Conservation (phyloP, 306 rosid species). For the Luffa aegyptiaca region DNA sequence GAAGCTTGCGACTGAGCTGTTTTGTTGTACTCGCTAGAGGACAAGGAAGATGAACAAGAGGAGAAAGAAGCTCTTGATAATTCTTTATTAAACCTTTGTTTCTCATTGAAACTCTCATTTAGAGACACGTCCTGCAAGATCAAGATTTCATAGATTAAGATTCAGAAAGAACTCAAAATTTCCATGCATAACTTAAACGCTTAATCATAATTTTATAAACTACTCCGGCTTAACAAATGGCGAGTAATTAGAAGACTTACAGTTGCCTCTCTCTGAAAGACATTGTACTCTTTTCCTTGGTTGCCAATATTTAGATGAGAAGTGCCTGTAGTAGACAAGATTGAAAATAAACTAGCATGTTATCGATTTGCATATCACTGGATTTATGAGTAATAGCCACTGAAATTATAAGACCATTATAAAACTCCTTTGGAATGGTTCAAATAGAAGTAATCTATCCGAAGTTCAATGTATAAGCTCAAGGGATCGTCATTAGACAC, state of each 20-base stretch:
- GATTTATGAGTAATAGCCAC: not conserved
- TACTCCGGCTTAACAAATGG: not conserved
- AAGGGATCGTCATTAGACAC: not conserved
- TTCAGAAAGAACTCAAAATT: not conserved
- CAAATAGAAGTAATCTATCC: not conserved
- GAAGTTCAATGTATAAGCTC: not conserved
- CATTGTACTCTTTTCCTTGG: slow-evolving; percentile 40
- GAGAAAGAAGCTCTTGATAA: slow-evolving; percentile 84
- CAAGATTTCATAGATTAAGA: not conserved
- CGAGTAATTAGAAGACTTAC: slow-evolving; percentile 26
- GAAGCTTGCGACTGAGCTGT: slow-evolving; percentile 49
- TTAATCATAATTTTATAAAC: not conserved
- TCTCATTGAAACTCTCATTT: slow-evolving; percentile 45
- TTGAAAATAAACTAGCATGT: not conserved
- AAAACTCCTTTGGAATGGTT: not conserved
- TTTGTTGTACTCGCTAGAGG: slow-evolving; percentile 56
- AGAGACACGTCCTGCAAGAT: slow-evolving; percentile 45
- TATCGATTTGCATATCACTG: not conserved
- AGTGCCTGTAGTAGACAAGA: slow-evolving; percentile 31
- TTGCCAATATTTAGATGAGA: slow-evolving; percentile 34
- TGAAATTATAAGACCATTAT: not conserved
- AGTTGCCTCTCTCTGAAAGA: slow-evolving; percentile 23
- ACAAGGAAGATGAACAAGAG: slow-evolving; percentile 67
- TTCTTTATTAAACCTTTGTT: slow-evolving; percentile 56
- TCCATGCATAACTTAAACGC: not conserved